These are phyloP conservation scores for Phytopythium sindhum DNA, from an alignment of 352 stramenopile species.

Conservation along the genomic window DNA sequence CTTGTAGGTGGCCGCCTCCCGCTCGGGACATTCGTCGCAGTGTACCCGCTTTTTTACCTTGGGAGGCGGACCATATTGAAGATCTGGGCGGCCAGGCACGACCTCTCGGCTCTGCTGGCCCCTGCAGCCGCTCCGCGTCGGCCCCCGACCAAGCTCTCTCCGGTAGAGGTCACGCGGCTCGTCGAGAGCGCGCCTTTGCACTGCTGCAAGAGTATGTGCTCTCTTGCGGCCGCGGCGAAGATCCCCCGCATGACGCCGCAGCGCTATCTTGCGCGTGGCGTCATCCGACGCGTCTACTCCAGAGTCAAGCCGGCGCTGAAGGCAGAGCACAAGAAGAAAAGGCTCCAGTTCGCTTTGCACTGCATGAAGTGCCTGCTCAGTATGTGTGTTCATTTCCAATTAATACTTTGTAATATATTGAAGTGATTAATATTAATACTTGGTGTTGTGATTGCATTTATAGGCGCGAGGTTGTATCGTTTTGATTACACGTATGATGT, in stretches of 20 bases:
- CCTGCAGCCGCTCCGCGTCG: too few relatives aligned
- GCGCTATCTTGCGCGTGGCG: background rate
- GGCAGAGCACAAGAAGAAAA: constrained; percentile 1
- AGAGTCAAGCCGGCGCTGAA: constrained; percentile 6
- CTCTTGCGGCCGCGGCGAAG: background rate
- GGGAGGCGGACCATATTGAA: background rate
- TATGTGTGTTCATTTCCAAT: background rate
- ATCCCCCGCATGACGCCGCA: constrained; percentile 6
- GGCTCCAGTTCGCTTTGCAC: constrained; percentile 2
- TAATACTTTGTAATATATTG: background rate
- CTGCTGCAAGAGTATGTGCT: constrained; percentile 9
- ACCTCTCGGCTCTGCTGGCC: background rate
- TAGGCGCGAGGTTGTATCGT: constrained; percentile 5
- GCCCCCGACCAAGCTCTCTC: background rate
- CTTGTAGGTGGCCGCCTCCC: background rate
- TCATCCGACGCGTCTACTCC: background rate
- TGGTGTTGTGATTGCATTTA: background rate
- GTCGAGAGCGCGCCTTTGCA: background rate
- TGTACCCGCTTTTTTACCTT: background rate
- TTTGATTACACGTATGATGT: constrained; percentile 13
- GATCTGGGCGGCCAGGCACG: background rate
- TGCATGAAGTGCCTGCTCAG: constrained; percentile 1
- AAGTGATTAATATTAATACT: constrained; percentile 1
- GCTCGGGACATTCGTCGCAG: background rate
- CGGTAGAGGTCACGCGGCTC: background rate